Evolutionary conservation across 441 rosid species (phyloP).

Genomic region (Macaranga tanarius): DNA sequence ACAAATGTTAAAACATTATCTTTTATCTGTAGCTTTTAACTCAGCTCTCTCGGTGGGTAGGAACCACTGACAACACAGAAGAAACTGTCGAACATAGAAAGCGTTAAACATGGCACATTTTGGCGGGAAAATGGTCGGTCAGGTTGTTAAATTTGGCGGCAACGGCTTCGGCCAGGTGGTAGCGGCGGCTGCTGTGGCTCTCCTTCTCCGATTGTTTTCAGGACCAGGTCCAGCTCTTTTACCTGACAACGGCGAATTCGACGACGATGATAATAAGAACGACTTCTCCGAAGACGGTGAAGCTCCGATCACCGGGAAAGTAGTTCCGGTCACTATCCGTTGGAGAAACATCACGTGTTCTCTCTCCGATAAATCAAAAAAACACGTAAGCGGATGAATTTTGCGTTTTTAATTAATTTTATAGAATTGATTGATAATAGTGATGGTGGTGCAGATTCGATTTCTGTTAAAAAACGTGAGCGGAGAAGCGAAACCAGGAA

Average conservation of each 20-base stretch:
- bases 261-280: constrained; percentile 31
- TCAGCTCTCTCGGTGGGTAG: constrained; percentile 2
- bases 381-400: constrained; percentile 49
- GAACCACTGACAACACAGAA: background rate
- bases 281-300: constrained; percentile 33
- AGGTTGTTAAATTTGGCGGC: constrained; percentile 62
- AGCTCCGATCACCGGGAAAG: constrained; percentile 42
- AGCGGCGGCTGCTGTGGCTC: constrained; percentile 75
- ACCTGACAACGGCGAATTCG: constrained; percentile 28
- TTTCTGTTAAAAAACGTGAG: constrained; percentile 73
- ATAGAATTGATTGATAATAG: background rate
- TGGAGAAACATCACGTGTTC: constrained; percentile 87
- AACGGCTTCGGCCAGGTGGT: constrained; percentile 63
- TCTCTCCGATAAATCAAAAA: constrained; percentile 67
- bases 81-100: constrained; percentile 5
- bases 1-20: background rate
- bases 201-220: constrained; percentile 57
- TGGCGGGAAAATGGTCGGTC: constrained; percentile 69
- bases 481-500: constrained; percentile 95
- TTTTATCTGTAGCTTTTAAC: background rate
- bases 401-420: background rate
- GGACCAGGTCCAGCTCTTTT: constrained; percentile 57
- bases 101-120: constrained; percentile 43
- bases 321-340: constrained; percentile 69
- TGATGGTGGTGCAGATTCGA: constrained; percentile 47